Percentiles rank a stretch among this genome's conserved stretches.
These are phyloP conservation scores for Stemphylium vesicarium DNA, from an alignment of 2,329 filamentous ascomycete genomes.

Conservation along the genomic window DNA sequence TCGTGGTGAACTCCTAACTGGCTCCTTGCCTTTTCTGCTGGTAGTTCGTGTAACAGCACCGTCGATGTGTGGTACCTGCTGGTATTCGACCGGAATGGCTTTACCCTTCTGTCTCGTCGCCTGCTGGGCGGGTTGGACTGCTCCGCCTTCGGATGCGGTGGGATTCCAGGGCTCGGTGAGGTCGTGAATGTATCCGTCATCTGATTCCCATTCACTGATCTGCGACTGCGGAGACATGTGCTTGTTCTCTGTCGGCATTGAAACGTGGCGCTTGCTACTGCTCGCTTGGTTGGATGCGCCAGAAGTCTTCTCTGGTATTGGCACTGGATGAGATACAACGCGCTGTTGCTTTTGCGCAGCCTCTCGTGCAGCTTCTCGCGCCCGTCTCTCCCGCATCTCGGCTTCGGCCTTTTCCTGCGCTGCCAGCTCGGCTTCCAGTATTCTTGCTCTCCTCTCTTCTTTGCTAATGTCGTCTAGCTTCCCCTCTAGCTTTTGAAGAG, in stretches of 20 bases:
- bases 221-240: constrained; percentile 31
- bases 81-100: constrained; percentile 13
- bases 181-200: constrained; percentile 38
- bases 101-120: constrained; percentile 33
- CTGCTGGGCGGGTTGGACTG: constrained; percentile 26
- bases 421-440: constrained; percentile 80
- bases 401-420: constrained; percentile 67
- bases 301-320: constrained; percentile 17
- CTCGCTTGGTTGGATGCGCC: constrained; percentile 20
- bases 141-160: constrained; percentile 22
- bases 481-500: constrained; percentile 89
- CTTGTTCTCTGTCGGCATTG: constrained; percentile 37
- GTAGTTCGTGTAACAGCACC: constrained; percentile 25
- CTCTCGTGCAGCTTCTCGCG: constrained; percentile 38
- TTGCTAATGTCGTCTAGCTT: constrained; percentile 93
- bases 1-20: constrained; percentile 33
- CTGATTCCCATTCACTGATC: constrained; percentile 37
- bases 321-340: constrained; percentile 36
- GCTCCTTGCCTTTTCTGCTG: constrained; percentile 43
- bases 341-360: constrained; percentile 41
- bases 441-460: constrained; percentile 87
- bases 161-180: constrained; percentile 47
- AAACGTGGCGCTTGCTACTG: constrained; percentile 41
- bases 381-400: constrained; percentile 41
- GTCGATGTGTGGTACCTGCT: constrained; percentile 26